These are phyloP conservation scores for Rhodotorula taiwanensis DNA, from an alignment of 768 basidiomycete genomes.

Conservation along the genomic window DNA sequence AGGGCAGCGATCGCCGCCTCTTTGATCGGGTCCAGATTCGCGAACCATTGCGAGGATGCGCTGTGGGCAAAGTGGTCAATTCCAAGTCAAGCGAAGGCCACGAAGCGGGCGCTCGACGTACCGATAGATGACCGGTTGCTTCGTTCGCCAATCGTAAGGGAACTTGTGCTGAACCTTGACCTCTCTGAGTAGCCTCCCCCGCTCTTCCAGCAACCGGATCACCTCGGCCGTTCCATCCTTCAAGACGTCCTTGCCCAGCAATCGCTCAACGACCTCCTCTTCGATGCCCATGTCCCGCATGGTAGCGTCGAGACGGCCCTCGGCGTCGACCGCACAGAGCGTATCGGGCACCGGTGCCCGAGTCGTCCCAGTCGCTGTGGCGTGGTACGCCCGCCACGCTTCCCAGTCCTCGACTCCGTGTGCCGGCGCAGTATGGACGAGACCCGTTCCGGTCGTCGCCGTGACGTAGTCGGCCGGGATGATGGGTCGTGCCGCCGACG, in stretches of 20 bases:
- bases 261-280: conserved; percentile 45
- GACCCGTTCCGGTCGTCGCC: conserved; percentile 79
- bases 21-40: conserved; percentile 80
- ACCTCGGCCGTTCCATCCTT: conserved; percentile 63
- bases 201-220: conserved; percentile 55
- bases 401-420: conserved; percentile 90
- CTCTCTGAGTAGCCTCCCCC: conserved; percentile 57
- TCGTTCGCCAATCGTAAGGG: conserved; percentile 95
- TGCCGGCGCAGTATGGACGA: conserved; percentile 91
- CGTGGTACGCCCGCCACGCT: conserved; percentile 51
- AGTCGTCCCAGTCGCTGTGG: conserved; percentile 36
- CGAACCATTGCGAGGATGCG: conserved; percentile 96
- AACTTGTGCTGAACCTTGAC: conserved; percentile 76
- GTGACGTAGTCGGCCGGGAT: conserved; percentile 72
- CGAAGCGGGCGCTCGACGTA: conserved; percentile 46
- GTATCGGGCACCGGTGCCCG: conserved; percentile 48
- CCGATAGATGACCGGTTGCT: conserved; percentile 85
- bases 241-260: conserved; percentile 68
- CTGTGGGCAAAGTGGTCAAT: conserved; percentile 46
- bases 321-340: conserved; percentile 72
- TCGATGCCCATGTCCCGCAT: conserved; percentile 57
- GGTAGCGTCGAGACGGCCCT: conserved; percentile 61
- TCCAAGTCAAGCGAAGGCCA: neutral
- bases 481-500: conserved; percentile 45
- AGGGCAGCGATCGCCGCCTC: conserved; percentile 64